Conservation (phyloP, 352 stramenopile species). For the Pelagophyceae sp. region DNA sequence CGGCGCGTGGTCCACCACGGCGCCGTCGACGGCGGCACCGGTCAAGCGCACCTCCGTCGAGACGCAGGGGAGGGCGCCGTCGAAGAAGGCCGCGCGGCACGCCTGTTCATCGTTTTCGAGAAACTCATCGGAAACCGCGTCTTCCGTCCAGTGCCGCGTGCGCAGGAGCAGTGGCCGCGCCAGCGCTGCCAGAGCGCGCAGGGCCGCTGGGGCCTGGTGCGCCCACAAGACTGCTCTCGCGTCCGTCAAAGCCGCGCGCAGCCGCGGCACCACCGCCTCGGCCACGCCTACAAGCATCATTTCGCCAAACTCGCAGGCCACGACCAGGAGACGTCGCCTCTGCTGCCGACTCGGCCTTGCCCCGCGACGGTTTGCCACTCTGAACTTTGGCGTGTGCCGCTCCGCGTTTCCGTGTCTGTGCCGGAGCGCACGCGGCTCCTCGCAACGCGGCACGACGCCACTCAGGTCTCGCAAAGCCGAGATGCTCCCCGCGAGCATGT, state of each 20-base stretch:
- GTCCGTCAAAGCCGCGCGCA: not conserved
- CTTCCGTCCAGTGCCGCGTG: not conserved
- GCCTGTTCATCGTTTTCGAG: not conserved
- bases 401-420: no score
- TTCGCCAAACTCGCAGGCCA: no score
- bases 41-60: not conserved
- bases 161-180: not conserved
- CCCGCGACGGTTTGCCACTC: no score
- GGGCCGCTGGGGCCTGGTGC: slow-evolving; percentile 13
- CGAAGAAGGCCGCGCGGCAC: not conserved
- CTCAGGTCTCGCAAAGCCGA: not conserved
- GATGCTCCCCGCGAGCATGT: not conserved
- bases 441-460: not conserved
- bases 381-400: no score
- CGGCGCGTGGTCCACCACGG: not conserved
- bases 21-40: not conserved
- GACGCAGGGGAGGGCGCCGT: not conserved
- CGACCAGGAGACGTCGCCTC: no score
- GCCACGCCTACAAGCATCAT: no score
- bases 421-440: no score
- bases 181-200: not conserved
- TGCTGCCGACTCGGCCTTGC: no score
- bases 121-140: not conserved
- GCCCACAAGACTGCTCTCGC: not conserved
- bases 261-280: not conserved